Base-by-base conservation (phyloP, 1,284 basidiomycete species). In the Blastosporella zonata region DNA sequence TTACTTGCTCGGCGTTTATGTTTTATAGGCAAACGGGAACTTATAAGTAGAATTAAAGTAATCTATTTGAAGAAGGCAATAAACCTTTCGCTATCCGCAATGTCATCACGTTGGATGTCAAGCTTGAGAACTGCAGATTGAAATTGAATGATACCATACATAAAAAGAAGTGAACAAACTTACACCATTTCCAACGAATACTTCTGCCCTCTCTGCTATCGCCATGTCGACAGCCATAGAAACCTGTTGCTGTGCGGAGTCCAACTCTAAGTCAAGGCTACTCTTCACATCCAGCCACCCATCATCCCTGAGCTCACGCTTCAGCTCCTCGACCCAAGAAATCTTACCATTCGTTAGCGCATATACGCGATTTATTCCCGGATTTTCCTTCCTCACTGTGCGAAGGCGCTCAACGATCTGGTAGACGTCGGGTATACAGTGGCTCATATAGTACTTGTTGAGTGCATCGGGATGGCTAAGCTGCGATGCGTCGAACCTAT, bases 121-220 rank as follows among this genome's bases (percentile, higher is more conserved):
- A 50, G 53, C 76, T 81, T 31, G 79, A 82, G 59, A 81, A 82
- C 80, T 80, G 39, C 18, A 33, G 43, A 54, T 25, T 9, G 33
- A 22, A 28, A 9, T 33, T 43, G 22, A 25, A 13, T 13, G 31
- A 44, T 20, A 5, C 13, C 13, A 25, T n/a, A 31, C 43, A 33
- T 41, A 15, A 36, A 12, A 12, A 8, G 29, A 31, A 12, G 29
- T 22, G 3, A 46, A 50, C 40, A 49, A 28, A 72, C 82, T 65
- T 59, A 87, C 84, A 64, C 86, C 89, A 59, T 90, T 93, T 1
- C 84, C 84, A 9, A 88, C 66, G 62, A 87, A 87, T 48, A 87
- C 80, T 52, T 84, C 81, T 0, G 82, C 79, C 39, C 74, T 66
- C 58, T 83, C 73, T 1, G 79, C 84, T 28, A 88, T 74, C 22